These are phyloP conservation scores for Eimeria sp. DNA, from an alignment of 169 alveolate genomes.

Conservation along the genomic window DNA sequence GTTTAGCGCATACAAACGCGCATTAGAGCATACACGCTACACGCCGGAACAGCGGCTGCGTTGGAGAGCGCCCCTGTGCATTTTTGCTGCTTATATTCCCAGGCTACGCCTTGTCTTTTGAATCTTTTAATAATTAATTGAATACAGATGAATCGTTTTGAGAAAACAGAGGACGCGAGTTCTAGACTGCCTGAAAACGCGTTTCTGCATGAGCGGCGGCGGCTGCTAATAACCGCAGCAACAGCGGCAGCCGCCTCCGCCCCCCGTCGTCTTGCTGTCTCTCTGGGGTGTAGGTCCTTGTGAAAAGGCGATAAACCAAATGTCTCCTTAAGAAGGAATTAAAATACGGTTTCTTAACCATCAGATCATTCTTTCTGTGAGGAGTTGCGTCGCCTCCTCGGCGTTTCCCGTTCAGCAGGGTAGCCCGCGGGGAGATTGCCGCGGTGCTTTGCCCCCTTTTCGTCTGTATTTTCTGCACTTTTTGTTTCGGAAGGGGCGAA, in stretches of 20 bases:
- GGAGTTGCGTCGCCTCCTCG: conserved; percentile 30
- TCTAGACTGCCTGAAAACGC: not conserved
- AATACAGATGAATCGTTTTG: not conserved
- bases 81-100: not conserved
- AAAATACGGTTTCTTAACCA: not conserved
- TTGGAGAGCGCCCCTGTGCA: not conserved
- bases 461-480: not conserved
- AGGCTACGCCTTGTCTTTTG: not conserved
- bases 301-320: not conserved
- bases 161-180: not conserved
- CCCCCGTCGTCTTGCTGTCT: conserved; percentile 62
- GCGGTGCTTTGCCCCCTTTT: conserved; percentile 34
- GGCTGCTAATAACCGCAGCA: conserved; percentile 60
- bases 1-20: not conserved
- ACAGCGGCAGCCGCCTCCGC: conserved; percentile 70
- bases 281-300: not conserved
- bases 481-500: not conserved
- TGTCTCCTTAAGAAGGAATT: conserved; percentile 30
- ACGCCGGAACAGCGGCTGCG: not conserved
- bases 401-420: conserved; percentile 22
- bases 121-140: not conserved
- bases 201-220: conserved; percentile 43
- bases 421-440: conserved; percentile 52
- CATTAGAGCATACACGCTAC: too few relatives aligned
- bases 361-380: conserved; percentile 4